Base-by-base conservation (phyloP, 257 asterid genomes). In the Solanum bukasovii region DNA sequence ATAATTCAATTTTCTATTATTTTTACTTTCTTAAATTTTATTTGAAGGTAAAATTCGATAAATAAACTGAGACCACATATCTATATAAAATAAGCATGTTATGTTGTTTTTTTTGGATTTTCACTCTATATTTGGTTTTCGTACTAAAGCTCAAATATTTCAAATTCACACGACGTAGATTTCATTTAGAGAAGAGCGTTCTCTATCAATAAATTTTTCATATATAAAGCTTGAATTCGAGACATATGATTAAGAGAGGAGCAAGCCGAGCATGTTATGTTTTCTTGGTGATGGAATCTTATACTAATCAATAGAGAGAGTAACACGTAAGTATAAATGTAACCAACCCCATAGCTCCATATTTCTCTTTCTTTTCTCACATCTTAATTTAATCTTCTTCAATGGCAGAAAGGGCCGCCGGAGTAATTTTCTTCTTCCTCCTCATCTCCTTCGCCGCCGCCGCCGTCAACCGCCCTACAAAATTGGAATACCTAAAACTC, bases 401-500 rank as follows among this genome's bases (percentile, higher is more conserved):
- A 72, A 73, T 72, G 88, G 84, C 65, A 67, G 18, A 65, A 37
- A 29, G 3, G 11, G 49, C n/a, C n/a, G 9, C 63, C n/a, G 63
- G 18, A 38, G 1, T 25, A 77, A 38, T 86, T 20, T 71, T 68
- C 84, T 65, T 90, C 25, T 84, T 93, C 84, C 86, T 85, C 77
- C 72, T 63, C 42, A 89, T 85, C 13, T 87, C 93, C 13, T 87
- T 92, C 89, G 37, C 91, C 88, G 25, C 88, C 86, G 12, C 86
- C 83, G 52, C 56, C 59, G 56, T 29, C 12, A 72, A 86, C 42
- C 83, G 86, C 70, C 27, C n/a, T 7, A 78, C 81, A 72, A 72
- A 72, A 61, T 16, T 85, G 2, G 84, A 91, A 29, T 93, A 77
- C 90, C 94, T 96, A 83, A 95, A 93, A 59, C 94, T 95, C 34